Conservation (phyloP, 768 basidiomycete species). For the Hemileccinum impolitum region DNA sequence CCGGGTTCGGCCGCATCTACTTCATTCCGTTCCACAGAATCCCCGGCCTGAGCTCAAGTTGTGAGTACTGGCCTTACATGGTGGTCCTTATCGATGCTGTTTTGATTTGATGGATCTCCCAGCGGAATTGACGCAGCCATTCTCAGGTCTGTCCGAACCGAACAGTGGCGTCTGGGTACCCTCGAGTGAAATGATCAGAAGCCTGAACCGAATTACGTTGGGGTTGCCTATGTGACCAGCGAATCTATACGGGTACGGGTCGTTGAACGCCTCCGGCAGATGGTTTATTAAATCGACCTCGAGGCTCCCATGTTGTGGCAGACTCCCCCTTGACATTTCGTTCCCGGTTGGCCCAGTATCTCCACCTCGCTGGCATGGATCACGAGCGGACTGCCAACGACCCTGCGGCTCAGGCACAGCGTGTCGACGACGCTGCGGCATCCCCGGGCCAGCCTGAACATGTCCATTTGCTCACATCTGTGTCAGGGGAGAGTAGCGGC, state of each 20-base stretch:
- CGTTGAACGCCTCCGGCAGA: neutral
- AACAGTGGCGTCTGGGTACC: too few relatives aligned
- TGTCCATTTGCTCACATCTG: neutral
- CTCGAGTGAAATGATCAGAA: too few relatives aligned
- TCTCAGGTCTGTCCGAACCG: neutral
- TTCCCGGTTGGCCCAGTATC: neutral
- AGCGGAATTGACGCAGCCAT: neutral
- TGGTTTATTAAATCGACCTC: neutral
- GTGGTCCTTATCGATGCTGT: neutral
- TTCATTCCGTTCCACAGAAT: too few relatives aligned
- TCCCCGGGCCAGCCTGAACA: conserved; percentile 8
- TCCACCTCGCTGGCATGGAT: conserved; percentile 16
- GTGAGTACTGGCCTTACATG: neutral
- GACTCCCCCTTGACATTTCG: neutral
- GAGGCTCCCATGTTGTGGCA: conserved; percentile 4
- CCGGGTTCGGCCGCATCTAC: too few relatives aligned
- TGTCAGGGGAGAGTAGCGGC: neutral
- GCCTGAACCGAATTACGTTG: too few relatives aligned
- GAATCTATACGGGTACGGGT: neutral
- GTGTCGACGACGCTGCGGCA: neutral
- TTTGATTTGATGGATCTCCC: neutral
- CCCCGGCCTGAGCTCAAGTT: too few relatives aligned
- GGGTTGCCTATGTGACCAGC: neutral
- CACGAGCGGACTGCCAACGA: neutral
- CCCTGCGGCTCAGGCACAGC: too few relatives aligned